These are phyloP conservation scores for Candolleomyces efflorescens DNA, from an alignment of 768 basidiomycete species.

Conservation along the genomic window DNA sequence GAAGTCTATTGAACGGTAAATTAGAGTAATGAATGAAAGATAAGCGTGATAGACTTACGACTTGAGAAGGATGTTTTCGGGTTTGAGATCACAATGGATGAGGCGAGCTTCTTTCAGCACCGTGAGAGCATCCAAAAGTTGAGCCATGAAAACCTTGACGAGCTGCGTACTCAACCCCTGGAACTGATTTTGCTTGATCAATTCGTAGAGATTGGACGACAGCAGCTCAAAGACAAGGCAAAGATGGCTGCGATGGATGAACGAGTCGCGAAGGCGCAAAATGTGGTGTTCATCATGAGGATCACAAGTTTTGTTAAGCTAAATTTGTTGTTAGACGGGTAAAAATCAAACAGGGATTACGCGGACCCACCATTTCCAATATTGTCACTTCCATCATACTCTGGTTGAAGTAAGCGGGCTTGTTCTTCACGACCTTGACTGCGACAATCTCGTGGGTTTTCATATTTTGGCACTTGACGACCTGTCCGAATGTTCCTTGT, in stretches of 20 bases:
- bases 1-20: constrained; percentile 52
- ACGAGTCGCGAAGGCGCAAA: constrained; percentile 89
- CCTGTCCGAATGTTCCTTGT: constrained; percentile 98
- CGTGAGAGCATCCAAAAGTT: constrained; percentile 87
- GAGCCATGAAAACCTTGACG: constrained; percentile 97
- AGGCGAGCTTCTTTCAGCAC: constrained; percentile 93
- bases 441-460: constrained; percentile 98
- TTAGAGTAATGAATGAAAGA: constrained; percentile 1
- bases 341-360: neutral
- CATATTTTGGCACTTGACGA: constrained; percentile 99
- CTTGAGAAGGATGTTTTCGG: constrained; percentile 96
- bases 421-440: constrained; percentile 99
- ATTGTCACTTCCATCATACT: constrained; percentile 99
- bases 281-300: constrained; percentile 96
- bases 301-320: constrained; percentile 95
- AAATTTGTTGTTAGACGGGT: constrained; percentile 5
- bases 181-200: constrained; percentile 99
- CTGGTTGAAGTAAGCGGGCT: constrained; percentile 99
- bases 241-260: constrained; percentile 94
- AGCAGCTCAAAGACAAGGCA: constrained; percentile 98
- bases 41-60: constrained; percentile 48
- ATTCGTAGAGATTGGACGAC: constrained; percentile 95
- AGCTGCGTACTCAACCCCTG: constrained; percentile 95
- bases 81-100: constrained; percentile 98
- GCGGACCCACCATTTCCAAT: constrained; percentile 77